Base-by-base conservation (phyloP, 345 rosid species). In the Carallia pectinifolia region DNA sequence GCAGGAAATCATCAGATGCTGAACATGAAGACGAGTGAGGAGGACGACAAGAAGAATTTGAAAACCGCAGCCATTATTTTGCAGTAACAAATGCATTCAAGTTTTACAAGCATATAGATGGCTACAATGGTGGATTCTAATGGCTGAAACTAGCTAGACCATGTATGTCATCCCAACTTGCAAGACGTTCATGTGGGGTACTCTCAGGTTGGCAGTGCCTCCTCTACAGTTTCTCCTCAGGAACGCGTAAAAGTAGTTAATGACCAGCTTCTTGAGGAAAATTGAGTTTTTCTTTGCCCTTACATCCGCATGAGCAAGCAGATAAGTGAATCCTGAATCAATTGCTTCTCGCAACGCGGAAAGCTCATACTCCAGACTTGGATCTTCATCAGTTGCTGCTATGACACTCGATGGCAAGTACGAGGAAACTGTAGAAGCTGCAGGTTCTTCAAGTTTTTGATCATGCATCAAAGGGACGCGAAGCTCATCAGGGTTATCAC, bases 221-320 rank as follows among this genome's bases (percentile, higher is more conserved):
- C 85, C 93, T 82, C 97, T 88, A 75, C 99, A 92, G 61, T 95
- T 92, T 61, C 82, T 86, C 80, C 97, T 82, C 58, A 92, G 56
- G 79, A 92, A 92, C 17, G 88, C 89, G 60, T 95, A 92, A n/a
- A 90, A 84, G 90, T 95, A 95, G 80, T 92, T 95, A 40, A 92
- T 88, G 36, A 85, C 91, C 29, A 95, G 91, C 75, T 95, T 95
- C 93, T 95, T 95, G 53, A 92, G 17, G 70, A 92, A 95, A 52
- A 87, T 34, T 0, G 99, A 92, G 2, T 89, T 81, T 73, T 95
- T 95, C 85, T 85, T 92, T 1, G 97, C 97, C 72, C 97, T 83
- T 33, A 92, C 93, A 39, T 85, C 93, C 18, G 91, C 92, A 17
- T 84, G 90, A 18, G 87, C 97, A 5, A 95, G 84, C 40, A 95